Base-by-base conservation (phyloP, 768 basidiomycete species). In the Calocybe gangraenosa region DNA sequence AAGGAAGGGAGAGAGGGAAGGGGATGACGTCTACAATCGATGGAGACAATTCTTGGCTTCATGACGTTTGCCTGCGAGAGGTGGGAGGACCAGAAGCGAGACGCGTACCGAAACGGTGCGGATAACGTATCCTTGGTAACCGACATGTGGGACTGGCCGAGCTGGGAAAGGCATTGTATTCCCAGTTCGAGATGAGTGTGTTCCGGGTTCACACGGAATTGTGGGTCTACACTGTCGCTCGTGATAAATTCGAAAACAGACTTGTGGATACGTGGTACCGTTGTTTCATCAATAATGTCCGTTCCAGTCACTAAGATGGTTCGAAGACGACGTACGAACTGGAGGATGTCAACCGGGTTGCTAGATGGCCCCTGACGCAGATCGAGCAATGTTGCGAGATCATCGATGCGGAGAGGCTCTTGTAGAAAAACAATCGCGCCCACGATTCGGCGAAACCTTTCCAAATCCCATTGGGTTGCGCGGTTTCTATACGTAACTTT, bases 241-340 rank as follows among this genome's bases (percentile, higher is more conserved):
- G 53, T 54, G 33, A 49, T 39, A 31, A 50, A 54, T n/a, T 54
- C 53, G 33, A 44, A 46, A 18, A 57, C 50, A 20, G 53, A 57
- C 39, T 44, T 51, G 38, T 57, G 55, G 19, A 57, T 31, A 11
- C 55, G 49, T 7, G 55, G 55, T 19, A 52, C 34, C 25, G 55
- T 54, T 22, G 35, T 14, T 14, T 25, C 22, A n/a, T 47, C 34
- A 15, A 57, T 37, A 3, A 42, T 32, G 15, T 45, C 46, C 13
- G 42, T 36, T 17, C 55, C 55, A 13, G 44, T 23, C 1, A 57
- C 53, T 18, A 57, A 22, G 11, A 57, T 43, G 13, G 55, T 47
- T 21, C 53, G 51, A 8, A 57, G 48, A n/a, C 49, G 53, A 21
- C 40, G 49, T 37, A 55, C 44, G 19, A 50, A 51, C 6, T 52